Base-by-base conservation (phyloP, 208 protist genomes). In the Wallacemonas sp. region DNA sequence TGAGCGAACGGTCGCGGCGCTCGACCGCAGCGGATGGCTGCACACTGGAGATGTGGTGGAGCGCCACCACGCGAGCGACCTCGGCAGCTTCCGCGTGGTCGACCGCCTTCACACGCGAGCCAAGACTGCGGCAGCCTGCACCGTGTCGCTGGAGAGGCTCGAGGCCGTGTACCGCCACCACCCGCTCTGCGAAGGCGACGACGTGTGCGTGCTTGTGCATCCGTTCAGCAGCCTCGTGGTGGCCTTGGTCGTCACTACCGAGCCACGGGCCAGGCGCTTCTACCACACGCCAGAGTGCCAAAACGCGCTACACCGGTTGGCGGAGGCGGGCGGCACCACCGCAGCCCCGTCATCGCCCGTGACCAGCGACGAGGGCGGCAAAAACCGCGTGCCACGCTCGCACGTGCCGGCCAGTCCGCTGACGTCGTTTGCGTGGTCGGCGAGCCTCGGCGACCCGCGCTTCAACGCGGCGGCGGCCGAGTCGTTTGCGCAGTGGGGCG, bases 31-130 rank as follows among this genome's bases (percentile, higher is more conserved):
- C 11, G 74, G 82, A 16, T 97, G 81, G 80, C 81, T 94, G 69
- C 74, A 88, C 72, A 92, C 91, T 10, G 84, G 87, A 16, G 87
- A 93, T 61, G 74, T 97, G 33, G 89, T 76, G 10, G 66, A 84
- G 62, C 73, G 82, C 12, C 29, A 33, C 29, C 54, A 59, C 1
- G 69, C 86, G 20, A 59, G 22, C 52, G n/a, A 59, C 26, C 52
- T 59, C 12, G 88, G 91, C 44, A 59, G 61, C 31, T 74, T 97
- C 31, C 79, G 71, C 23, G 77, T 94, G 0, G 65, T 97, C 41
- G 91, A 74, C 44, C 84, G 88, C 29, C 59, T 89, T 28, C 82
- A 88, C 39, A 72, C 83, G 39, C 57, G 85, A 23, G 82, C 89
- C 31, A 83, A 91, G 55, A 89, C 86, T 22, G 73, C 67, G 20